Base-by-base conservation (phyloP, 2,329 filamentous ascomycete species). In the Cyphellophora europaea region DNA sequence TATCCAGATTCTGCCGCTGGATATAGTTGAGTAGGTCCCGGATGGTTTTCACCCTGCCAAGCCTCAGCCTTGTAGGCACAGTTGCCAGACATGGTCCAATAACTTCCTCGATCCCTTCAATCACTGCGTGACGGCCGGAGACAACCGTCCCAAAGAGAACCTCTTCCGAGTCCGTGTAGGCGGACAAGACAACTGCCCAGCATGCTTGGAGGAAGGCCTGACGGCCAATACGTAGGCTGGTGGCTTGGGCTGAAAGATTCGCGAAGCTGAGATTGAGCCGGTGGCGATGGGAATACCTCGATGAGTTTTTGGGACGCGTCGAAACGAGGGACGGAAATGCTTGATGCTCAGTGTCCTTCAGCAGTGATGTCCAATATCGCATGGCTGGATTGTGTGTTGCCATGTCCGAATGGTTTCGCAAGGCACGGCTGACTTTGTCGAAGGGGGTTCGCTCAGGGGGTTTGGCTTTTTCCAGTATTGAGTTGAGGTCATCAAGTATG, bases 51-150 rank as follows among this genome's bases (percentile, higher is more conserved):
- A 70, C 61, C 6, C 65, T 62, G 2, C 62, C 59, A 0, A 81
- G 49, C 39, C 83, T 66, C 3, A 79, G 57, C n/a, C 85, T 70
- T 2, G 86, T 62, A 2, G 88, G 88, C 5, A 91, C 58, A 0
- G 83, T 81, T 2, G 78, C 66, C 33, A 95, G 77, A 48, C 82
- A 91, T 6, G 88, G 88, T 0, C 88, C 88, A 37, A 89, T 65
- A 3, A 88, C 71, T 2, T 72, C 63, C 43, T 93, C 85, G 19
- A 93, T 74, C 0, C 69, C 73, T 3, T 67, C 53, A 2, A 94
- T 54, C 0, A 83, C 73, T n/a, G 87, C 56, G 2, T 81, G 85
- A 36, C 88, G 71, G 2, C 87, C 87, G 6, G 87, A 93, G 10
- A 82, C 82, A 3, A 94, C 83, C 2, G 77, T 80, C 1, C 88